A percentile compares a stretch with the other conserved stretches of the same genome.
Evolutionary conservation across 768 basidiomycete species (phyloP).

Genomic region (Tulasnella sp.): DNA sequence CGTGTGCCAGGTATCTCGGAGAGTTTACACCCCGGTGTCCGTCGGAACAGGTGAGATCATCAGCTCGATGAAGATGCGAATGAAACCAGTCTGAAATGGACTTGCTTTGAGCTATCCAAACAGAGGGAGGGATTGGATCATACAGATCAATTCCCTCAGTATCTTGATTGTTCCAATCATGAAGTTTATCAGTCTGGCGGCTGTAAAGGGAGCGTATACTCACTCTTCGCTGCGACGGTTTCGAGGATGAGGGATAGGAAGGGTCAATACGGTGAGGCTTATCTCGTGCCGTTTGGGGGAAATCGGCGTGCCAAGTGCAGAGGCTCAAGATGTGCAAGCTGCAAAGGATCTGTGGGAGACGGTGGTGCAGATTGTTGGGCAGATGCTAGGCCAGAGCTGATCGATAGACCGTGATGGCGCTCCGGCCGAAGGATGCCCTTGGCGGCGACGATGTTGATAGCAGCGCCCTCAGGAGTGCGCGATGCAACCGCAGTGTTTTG

Average conservation of each 20-base stretch:
- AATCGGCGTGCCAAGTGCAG: not conserved
- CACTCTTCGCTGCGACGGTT: slow-evolving; percentile 14
- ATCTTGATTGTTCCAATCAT: not conserved
- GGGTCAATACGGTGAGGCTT: not conserved
- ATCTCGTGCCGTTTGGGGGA: slow-evolving; percentile 11
- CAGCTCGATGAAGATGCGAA: no score
- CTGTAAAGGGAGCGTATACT: slow-evolving; percentile 3
- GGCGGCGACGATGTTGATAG: no score
- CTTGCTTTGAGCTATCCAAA: no score
- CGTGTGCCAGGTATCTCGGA: slow-evolving; percentile 31
- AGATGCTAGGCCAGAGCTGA: no score
- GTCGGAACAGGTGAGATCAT: slow-evolving; percentile 29
- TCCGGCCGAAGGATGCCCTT: no score
- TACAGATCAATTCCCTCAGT: no score
- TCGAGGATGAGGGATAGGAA: not conserved
- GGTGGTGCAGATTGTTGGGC: not conserved
- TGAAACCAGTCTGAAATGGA: no score
- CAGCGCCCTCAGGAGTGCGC: no score
- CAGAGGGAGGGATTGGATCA: no score
- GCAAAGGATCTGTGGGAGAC: slow-evolving; percentile 12
- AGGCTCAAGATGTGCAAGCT: slow-evolving; percentile 4
- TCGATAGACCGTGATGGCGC: no score
- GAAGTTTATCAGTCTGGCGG: not conserved
- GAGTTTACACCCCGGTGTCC: slow-evolving; percentile 33
- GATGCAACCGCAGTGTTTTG: no score